Evolutionary conservation across 371 early-diverging fungal species (phyloP).

Genomic region (Mucor circinelloides): DNA sequence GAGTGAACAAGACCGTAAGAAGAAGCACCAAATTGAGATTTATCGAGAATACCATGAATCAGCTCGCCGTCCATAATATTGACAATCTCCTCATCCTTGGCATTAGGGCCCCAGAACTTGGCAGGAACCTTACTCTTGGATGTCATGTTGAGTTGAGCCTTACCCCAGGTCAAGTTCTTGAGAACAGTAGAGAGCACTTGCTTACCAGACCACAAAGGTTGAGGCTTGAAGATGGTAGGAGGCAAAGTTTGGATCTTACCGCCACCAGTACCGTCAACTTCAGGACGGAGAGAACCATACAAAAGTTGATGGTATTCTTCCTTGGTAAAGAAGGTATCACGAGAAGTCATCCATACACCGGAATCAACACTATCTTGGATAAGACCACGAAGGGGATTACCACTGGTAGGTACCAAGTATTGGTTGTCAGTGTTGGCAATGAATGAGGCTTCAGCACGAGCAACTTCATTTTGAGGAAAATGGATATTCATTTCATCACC

Average conservation of each 20-base stretch:
- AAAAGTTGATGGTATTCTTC: slow-evolving; percentile 95
- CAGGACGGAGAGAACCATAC: slow-evolving; percentile 85
- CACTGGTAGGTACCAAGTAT: slow-evolving; percentile 98
- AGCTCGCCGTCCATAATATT: slow-evolving; percentile 90
- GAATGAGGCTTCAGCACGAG: slow-evolving; percentile 94
- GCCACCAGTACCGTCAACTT: slow-evolving; percentile 66
- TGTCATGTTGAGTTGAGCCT: slow-evolving; percentile 80
- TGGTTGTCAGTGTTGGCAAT: slow-evolving; percentile 97
- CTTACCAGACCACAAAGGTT: slow-evolving; percentile 96
- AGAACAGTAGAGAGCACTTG: slow-evolving; percentile 94
- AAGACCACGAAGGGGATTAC: slow-evolving; percentile 98
- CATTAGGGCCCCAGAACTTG: slow-evolving; percentile 91
- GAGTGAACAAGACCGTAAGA: slow-evolving; percentile 98
- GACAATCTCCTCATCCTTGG: slow-evolving; percentile 87
- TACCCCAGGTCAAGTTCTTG: slow-evolving; percentile 66
- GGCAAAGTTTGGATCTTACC: slow-evolving; percentile 80
- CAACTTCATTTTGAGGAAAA: slow-evolving; percentile 98
- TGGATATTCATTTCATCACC: slow-evolving; percentile 99
- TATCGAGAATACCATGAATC: slow-evolving; percentile 97
- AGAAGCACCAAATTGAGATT: slow-evolving; percentile 94
- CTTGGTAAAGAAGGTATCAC: slow-evolving; percentile 88
- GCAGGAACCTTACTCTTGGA: slow-evolving; percentile 89
- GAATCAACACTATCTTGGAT: slow-evolving; percentile 99
- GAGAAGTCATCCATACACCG: slow-evolving; percentile 92
- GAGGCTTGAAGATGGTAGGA: slow-evolving; percentile 90